phyloP scores from a whole-genome alignment of 345 rosid species.

The Iberis pinnata region DNA sequence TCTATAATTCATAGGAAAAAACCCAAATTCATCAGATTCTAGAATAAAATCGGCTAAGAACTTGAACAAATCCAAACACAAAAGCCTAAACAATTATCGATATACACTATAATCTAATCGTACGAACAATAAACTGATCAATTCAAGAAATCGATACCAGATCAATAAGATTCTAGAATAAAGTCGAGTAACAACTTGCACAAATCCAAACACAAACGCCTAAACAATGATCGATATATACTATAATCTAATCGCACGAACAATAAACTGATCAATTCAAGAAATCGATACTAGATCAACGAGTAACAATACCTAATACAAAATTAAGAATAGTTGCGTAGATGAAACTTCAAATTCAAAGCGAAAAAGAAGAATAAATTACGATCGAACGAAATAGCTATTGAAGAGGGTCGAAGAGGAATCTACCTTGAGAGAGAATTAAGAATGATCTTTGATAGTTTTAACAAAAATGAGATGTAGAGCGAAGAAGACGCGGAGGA shows the following conservation, averaged over 20 bases:
- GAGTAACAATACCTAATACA: neutral
- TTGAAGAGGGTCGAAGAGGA: neutral
- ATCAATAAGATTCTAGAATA: too few species aligned
- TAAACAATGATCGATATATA: too few species aligned
- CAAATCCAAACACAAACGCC: too few species aligned
- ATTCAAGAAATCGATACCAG: neutral
- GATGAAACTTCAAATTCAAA: neutral
- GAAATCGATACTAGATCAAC: neutral
- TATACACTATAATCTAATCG: neutral
- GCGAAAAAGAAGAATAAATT: neutral
- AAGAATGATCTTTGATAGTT: neutral
- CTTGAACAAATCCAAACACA: too few species aligned
- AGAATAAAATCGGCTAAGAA: too few species aligned
- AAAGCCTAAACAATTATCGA: too few species aligned
- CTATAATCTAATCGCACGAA: neutral
- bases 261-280: neutral
- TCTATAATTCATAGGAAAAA: constrained; percentile 13
- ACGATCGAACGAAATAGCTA: neutral
- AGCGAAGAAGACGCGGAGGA: neutral
- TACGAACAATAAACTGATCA: neutral
- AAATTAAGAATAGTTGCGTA: neutral
- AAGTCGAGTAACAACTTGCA: too few species aligned
- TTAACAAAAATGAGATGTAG: neutral
- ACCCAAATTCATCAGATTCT: neutral
- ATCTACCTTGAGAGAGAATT: neutral